Evolutionary conservation across 176 grass and related monocot species (phyloP).

Genomic region (Alopecurus myosuroides): DNA sequence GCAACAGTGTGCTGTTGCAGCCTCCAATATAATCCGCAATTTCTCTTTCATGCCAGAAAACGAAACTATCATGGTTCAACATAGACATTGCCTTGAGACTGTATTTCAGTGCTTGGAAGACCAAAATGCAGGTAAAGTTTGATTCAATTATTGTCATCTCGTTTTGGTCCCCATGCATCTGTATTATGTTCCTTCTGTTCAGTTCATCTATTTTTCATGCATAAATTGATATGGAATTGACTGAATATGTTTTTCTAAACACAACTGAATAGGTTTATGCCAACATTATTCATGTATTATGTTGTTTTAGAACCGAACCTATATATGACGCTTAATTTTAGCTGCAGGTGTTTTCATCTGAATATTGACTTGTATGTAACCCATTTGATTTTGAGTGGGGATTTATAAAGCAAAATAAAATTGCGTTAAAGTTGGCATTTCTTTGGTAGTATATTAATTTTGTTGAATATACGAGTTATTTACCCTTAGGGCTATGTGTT

Average conservation of each 20-base stretch:
- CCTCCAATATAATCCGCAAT: conserved; percentile 96
- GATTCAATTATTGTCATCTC: not conserved
- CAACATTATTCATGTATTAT: not conserved
- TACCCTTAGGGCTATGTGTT: not conserved
- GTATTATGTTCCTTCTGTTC: not conserved
- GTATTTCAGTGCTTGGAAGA: conserved; percentile 95
- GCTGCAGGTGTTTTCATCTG: not conserved
- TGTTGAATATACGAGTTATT: not conserved
- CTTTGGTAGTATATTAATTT: not conserved
- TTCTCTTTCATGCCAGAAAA: conserved; percentile 99
- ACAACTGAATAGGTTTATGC: not conserved
- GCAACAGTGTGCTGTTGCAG: conserved; percentile 86
- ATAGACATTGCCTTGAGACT: conserved; percentile 96
- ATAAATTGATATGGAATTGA: not conserved
- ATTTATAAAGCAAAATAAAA: conserved; percentile 1
- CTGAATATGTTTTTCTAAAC: not conserved
- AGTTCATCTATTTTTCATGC: not conserved
- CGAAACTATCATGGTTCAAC: conserved; percentile 89
- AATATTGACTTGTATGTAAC: not conserved
- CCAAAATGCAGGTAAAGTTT: conserved; percentile 64
- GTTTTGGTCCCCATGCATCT: not conserved
- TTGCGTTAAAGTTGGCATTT: not conserved
- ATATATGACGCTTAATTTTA: conserved; percentile 1
- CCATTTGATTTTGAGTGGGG: not conserved
- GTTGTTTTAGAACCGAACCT: not conserved